These are phyloP conservation scores for Lentinula sp. DNA, from an alignment of 768 basidiomycete species.

Conservation along the genomic window DNA sequence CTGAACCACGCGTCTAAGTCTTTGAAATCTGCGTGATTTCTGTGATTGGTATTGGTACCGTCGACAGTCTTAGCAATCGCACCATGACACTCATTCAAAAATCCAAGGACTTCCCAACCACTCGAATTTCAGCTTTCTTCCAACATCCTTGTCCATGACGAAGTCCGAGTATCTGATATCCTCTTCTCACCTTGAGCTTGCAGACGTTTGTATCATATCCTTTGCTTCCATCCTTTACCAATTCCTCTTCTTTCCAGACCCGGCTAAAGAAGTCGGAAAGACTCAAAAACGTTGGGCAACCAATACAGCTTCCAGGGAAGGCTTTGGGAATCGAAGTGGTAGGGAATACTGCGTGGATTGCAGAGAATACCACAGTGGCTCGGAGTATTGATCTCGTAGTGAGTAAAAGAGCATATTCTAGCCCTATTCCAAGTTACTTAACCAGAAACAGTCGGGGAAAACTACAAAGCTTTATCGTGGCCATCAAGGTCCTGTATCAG, in stretches of 20 bases:
- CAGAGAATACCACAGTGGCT: conserved; percentile 75
- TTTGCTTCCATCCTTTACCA: neutral
- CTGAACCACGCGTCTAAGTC: no score
- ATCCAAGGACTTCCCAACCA: no score
- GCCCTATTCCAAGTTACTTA: neutral
- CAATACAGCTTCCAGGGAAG: conserved; percentile 71
- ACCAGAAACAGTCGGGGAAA: conserved; percentile 61
- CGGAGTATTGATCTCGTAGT: conserved; percentile 78
- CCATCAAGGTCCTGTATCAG: conserved; percentile 87
- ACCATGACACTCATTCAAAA: no score
- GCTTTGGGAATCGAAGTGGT: conserved; percentile 65
- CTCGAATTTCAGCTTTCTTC: neutral
- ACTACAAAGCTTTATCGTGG: conserved; percentile 72
- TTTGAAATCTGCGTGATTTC: no score
- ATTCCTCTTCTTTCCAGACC: conserved; percentile 33
- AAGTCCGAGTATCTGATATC: conserved; percentile 60
- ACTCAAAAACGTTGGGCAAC: conserved; percentile 67
- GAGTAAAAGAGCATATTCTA: conserved; percentile 6
- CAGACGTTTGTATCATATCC: conserved; percentile 37
- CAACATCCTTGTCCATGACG: neutral
- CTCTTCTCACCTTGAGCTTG: conserved; percentile 61
- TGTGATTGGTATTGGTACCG: no score
- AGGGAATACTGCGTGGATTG: conserved; percentile 74
- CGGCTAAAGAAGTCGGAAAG: conserved; percentile 67
- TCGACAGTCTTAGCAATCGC: no score